Base-by-base conservation (phyloP, 139 green algal genomes). In the Tetraselmis chui region DNA sequence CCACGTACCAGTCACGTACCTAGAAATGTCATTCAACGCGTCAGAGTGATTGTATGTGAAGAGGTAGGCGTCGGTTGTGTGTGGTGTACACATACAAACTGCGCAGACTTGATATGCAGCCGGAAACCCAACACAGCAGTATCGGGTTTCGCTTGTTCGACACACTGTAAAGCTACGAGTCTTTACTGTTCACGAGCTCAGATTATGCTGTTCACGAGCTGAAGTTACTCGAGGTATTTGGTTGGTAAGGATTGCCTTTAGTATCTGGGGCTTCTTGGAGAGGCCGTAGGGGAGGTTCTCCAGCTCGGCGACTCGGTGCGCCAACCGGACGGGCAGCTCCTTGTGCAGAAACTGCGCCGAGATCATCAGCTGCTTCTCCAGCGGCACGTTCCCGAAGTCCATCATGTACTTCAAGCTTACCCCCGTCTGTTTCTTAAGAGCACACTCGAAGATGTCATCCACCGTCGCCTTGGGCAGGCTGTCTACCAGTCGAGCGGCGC, bases 1-100 rank as follows among this genome's bases (percentile, higher is more conserved):
- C 95, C 77, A 98, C 94, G 82, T 99, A 99, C 97, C 97, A 99
- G 85, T 99, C 96, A 0, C 96, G 92, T 2, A 98, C 95, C 94
- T 97, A 87, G n/a, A n/a, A n/a, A n/a, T n/a, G n/a, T n/a, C n/a
- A n/a, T n/a, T n/a, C n/a, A n/a, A n/a, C n/a, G n/a, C n/a, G n/a
- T n/a, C n/a, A n/a, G n/a, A n/a, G n/a, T n/a, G n/a, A n/a, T n/a
- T n/a, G n/a, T n/a, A n/a, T n/a, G n/a, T n/a, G n/a, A n/a, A n/a
- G n/a, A n/a, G n/a, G n/a, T n/a, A n/a, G n/a, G n/a, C n/a, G n/a
- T n/a, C n/a, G n/a, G n/a, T n/a, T n/a, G n/a, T n/a, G n/a, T n/a
- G n/a, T n/a, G n/a, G n/a, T n/a, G n/a, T n/a, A n/a, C n/a, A n/a
- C n/a, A n/a, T n/a, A n/a, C n/a, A n/a, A n/a, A n/a, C n/a, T n/a